These are phyloP conservation scores for Theobroma cacao DNA, from an alignment of 345 rosid genomes.

Conservation along the genomic window DNA sequence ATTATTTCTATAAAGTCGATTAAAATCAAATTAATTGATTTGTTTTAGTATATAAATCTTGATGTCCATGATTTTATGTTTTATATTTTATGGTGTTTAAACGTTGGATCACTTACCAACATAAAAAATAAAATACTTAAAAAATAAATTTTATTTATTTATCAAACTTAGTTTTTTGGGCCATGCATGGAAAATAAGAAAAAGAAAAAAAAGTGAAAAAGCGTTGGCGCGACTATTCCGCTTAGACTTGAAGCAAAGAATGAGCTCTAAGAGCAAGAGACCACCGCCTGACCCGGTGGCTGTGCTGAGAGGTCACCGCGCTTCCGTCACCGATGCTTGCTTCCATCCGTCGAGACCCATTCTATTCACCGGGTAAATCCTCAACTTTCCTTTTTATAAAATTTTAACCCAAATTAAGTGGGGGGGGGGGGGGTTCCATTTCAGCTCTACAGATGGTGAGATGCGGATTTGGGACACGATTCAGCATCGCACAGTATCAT, in stretches of 20 bases:
- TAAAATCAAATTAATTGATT: too few relatives aligned
- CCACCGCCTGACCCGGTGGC: slow-evolving; percentile 86
- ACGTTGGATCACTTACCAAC: too few relatives aligned
- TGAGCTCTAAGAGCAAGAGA: slow-evolving; percentile 59
- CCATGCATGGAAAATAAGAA: too few relatives aligned
- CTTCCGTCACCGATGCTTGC: slow-evolving; percentile 77
- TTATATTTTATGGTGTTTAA: too few relatives aligned
- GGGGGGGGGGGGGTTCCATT: slow-evolving; percentile 11
- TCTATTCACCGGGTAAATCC: slow-evolving; percentile 68
- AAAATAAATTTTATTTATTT: too few relatives aligned
- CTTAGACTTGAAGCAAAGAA: slow-evolving; percentile 4
- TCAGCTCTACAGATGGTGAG: slow-evolving; percentile 89
- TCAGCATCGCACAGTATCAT: slow-evolving; percentile 68
- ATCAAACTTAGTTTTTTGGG: too few relatives aligned
- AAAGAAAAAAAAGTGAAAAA: too few relatives aligned
- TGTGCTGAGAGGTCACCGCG: slow-evolving; percentile 89
- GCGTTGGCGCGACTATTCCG: neutral
- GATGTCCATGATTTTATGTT: too few relatives aligned
- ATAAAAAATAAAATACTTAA: too few relatives aligned
- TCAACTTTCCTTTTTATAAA: neutral
- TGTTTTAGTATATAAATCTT: too few relatives aligned
- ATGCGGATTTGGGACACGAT: slow-evolving; percentile 79
- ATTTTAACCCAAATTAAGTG: neutral
- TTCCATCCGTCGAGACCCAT: slow-evolving; percentile 71
- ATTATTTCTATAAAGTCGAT: too few relatives aligned